Conservation (phyloP, 441 rosid genomes). For the California macrophylla region DNA sequence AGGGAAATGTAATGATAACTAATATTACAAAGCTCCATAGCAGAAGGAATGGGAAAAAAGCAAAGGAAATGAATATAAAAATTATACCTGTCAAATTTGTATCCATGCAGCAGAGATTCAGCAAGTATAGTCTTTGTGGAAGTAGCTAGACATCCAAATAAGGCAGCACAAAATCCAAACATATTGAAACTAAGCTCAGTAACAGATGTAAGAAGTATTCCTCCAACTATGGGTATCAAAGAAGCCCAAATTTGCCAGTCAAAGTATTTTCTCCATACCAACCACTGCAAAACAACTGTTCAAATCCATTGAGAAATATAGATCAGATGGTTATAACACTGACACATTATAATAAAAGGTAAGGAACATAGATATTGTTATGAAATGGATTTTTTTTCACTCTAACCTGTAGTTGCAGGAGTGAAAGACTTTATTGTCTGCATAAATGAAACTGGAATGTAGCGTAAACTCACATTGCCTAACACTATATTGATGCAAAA, state of each 20-base stretch:
- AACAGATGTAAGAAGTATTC: conserved; percentile 82
- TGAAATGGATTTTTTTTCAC: too few species aligned
- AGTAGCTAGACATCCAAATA: conserved; percentile 96
- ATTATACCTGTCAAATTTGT: conserved; percentile 88
- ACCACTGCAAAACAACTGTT: conserved; percentile 90
- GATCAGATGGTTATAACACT: conserved; percentile 13
- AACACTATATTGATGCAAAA: conserved; percentile 90
- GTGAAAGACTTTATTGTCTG: conserved; percentile 96
- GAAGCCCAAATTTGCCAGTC: conserved; percentile 98
- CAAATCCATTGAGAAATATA: conserved; percentile 14
- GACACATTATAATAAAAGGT: not conserved
- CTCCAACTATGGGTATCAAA: conserved; percentile 91
- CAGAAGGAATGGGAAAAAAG: not conserved
- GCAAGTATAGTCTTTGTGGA: conserved; percentile 99
- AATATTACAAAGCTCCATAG: not conserved
- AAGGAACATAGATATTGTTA: not conserved
- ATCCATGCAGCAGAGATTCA: conserved; percentile 88
- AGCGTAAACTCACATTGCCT: conserved; percentile 85
- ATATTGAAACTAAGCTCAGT: conserved; percentile 95
- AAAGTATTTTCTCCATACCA: conserved; percentile 88
- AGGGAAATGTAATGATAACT: not conserved
- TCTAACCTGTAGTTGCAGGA: conserved; percentile 90
- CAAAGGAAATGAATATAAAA: not conserved
- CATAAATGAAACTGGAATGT: conserved; percentile 96
- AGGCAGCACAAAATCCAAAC: conserved; percentile 95